These are phyloP conservation scores for Dryadomyces quercus-mongolicae DNA, from an alignment of 2,329 filamentous ascomycete species.

Conservation along the genomic window DNA sequence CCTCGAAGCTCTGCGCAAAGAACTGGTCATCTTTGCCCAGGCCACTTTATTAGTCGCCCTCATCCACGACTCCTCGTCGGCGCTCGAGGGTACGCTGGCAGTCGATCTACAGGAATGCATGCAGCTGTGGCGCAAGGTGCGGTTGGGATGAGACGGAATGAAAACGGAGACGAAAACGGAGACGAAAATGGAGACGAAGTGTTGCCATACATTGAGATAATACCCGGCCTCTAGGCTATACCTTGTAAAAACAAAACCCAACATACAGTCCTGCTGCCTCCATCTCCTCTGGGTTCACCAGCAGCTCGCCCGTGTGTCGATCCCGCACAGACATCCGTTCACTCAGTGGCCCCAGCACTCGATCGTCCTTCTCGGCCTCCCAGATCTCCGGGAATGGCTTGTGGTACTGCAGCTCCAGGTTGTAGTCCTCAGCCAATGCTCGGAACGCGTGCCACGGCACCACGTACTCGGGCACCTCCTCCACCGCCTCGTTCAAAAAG, in stretches of 20 bases:
- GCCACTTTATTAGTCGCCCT: conserved; percentile 35
- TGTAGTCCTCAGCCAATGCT: conserved; percentile 90
- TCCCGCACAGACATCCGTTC: conserved; percentile 92
- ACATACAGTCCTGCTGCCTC: conserved; percentile 88
- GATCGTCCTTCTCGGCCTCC: conserved; percentile 80
- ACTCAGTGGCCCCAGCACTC: conserved; percentile 67
- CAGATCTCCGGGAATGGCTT: conserved; percentile 86
- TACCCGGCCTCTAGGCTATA: conserved; percentile 28
- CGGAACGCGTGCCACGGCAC: conserved; percentile 98
- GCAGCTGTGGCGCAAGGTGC: conserved; percentile 38
- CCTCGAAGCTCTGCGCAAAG: conserved; percentile 23
- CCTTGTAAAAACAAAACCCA: conserved; percentile 95
- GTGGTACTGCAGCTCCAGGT: conserved; percentile 88
- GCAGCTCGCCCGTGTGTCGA: conserved; percentile 50
- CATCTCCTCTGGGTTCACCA: conserved; percentile 77
- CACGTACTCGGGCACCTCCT: conserved; percentile 93
- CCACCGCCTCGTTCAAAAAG: conserved; percentile 89
- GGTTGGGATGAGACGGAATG: conserved; percentile 24
- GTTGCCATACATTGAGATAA: too few relatives aligned
- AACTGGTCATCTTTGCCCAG: conserved; percentile 30
- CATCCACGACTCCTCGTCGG: conserved; percentile 32
- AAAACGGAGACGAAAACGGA: neutral
- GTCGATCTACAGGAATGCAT: conserved; percentile 44
- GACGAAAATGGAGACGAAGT: too few relatives aligned
- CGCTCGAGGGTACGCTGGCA: conserved; percentile 33